phyloP scores from a whole-genome alignment of 371 early-diverging fungal genomes.

The Apophysomyces sp. region DNA sequence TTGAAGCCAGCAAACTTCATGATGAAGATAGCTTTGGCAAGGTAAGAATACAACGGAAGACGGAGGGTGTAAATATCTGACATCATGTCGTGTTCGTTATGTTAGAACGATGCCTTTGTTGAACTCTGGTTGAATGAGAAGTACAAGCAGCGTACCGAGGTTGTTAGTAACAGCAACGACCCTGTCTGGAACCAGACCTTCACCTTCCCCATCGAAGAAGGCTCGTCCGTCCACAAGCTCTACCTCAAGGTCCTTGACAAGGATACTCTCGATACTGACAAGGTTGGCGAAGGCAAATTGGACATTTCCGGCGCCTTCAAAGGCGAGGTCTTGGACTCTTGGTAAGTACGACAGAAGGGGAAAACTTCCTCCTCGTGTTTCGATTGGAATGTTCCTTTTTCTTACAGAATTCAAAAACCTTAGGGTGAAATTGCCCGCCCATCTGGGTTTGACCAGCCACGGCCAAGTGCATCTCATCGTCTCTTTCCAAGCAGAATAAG shows the following conservation, averaged over 20 bases:
- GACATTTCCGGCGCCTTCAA: slow-evolving; percentile 21
- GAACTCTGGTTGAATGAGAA: slow-evolving; percentile 27
- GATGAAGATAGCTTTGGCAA: slow-evolving; percentile 20
- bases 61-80: not conserved
- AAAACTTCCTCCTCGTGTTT: too few species aligned
- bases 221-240: slow-evolving; percentile 27
- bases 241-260: slow-evolving; percentile 43
- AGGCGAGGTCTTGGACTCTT: slow-evolving; percentile 27
- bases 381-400: not conserved
- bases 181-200: slow-evolving; percentile 27
- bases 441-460: slow-evolving; percentile 24
- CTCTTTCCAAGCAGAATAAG: slow-evolving; percentile 12
- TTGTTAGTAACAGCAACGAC: slow-evolving; percentile 9
- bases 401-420: not conserved
- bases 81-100: not conserved
- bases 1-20: slow-evolving; percentile 20
- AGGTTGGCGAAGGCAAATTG: slow-evolving; percentile 42
- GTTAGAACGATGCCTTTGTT: slow-evolving; percentile 25
- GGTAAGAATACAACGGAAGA: slow-evolving; percentile 5
- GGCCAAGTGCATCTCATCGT: slow-evolving; percentile 30
- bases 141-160: slow-evolving; percentile 22
- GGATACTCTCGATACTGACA: slow-evolving; percentile 37
- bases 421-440: slow-evolving; percentile 26
- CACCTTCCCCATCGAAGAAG: slow-evolving; percentile 26
- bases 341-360: slow-evolving; percentile 4